Base-by-base conservation (phyloP, 345 rosid species). In the Corchorus olitorius region DNA sequence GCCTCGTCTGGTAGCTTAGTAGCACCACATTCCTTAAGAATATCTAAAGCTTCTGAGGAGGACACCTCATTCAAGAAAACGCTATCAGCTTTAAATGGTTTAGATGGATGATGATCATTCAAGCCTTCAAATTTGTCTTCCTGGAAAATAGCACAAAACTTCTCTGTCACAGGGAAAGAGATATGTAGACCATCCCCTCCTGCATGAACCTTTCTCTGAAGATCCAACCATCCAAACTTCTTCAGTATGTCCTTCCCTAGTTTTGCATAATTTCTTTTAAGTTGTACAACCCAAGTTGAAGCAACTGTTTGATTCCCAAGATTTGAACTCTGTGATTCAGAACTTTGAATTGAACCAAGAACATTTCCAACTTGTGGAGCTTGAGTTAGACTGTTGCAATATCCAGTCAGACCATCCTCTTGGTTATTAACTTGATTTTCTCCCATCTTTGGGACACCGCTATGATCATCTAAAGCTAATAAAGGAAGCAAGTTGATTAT, bases 221-320 rank as follows among this genome's bases (percentile, higher is more conserved):
- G 91, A 81, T 93, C 97, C 82, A 95, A 82, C 99, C 99, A 95
- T 65, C 97, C 91, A 61, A 88, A 89, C 73, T 77, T 90, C 88
- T 92, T 95, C 84, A 95, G 80, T 7, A 89, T 80, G 85, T 92
- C 99, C 83, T 95, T 92, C 74, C 91, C 97, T 35, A 78, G 75
- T 87, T 95, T 95, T 27, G 93, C 98, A 76, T 82, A 76, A 49
- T 81, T 88, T 83, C 77, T 93, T 76, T 88, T 88, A 77, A 92
- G 80, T 79, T 90, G 86, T 72, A 95, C 60, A 20, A 84, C 86
- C 88, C 87, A 84, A 54, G 75, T 41, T 2, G 80, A 80, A 72
- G 81, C 76, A 61, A 58, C 73, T 65, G 43, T 63, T 76, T 72
- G 82, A 43, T 34, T 35, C 54, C 72, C 76, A 59, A 17, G 73